Evolutionary conservation across 1,284 basidiomycete genomes (phyloP).

Genomic region (Cutaneotrichosporon arboriforme): DNA sequence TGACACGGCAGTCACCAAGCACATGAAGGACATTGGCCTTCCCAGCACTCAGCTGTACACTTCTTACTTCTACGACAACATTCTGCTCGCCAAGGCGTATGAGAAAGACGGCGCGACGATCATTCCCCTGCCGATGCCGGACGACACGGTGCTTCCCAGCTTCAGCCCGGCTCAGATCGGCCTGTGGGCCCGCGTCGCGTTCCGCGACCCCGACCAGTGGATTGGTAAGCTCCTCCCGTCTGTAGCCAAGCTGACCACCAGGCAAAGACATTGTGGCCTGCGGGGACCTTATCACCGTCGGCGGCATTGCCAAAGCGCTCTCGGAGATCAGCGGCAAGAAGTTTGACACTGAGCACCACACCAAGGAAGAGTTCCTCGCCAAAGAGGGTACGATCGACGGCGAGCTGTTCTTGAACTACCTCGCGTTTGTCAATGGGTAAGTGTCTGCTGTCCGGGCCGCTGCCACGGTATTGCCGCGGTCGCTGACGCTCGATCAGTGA

Average conservation of each 20-base stretch:
- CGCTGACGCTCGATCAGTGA: not conserved
- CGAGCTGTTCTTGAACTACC: constrained; percentile 21
- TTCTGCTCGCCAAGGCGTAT: constrained; percentile 1
- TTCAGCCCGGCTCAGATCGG: constrained; percentile 33
- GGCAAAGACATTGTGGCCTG: constrained; percentile 16
- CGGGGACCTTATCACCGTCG: constrained; percentile 11
- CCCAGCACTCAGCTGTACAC: constrained; percentile 23
- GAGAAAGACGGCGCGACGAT: constrained; percentile 12
- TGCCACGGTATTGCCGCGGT: too few relatives aligned
- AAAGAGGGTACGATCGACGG: constrained; percentile 3
- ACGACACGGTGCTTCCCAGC: constrained; percentile 23
- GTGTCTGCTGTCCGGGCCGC: too few relatives aligned
- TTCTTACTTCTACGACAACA: constrained; percentile 14
- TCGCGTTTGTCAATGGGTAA: constrained; percentile 12
- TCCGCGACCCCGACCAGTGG: constrained; percentile 30
- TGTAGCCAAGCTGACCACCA: not conserved
- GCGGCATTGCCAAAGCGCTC: constrained; percentile 6
- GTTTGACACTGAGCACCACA: constrained; percentile 3
- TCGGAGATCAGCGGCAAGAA: constrained; percentile 5
- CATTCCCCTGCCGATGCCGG: constrained; percentile 21
- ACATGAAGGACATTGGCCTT: constrained; percentile 21
- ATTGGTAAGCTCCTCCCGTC: constrained; percentile 24
- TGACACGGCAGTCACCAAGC: constrained; percentile 18
- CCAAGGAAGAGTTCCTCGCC: constrained; percentile 9
- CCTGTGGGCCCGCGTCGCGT: constrained; percentile 27